Base-by-base conservation (phyloP, 1,284 basidiomycete species). In the Xerocomus nothofagi region DNA sequence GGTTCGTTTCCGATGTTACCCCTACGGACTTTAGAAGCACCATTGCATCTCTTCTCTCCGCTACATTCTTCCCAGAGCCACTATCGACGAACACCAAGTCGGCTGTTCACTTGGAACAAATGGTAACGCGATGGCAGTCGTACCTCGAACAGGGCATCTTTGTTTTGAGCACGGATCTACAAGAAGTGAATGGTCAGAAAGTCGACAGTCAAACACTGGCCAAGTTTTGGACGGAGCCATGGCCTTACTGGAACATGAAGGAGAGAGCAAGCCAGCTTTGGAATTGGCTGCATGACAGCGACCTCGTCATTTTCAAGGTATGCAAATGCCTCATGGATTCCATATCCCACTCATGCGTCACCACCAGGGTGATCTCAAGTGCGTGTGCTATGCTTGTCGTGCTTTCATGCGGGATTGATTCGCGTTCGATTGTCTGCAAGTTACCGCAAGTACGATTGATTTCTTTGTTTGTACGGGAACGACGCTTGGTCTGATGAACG, bases 1-100 rank as follows among this genome's bases (percentile, higher is more conserved):
- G 92, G 93, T 98, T 96, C 64, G 93, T 96, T 43, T 93, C 88
- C 12, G 92, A 94, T 66, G 92, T 94, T 18, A 86, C 88, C 2
- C 91, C 92, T 2, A 71, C 75, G 21, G 92, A 94, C 68, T 93
- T 92, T 65, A 65, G 68, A 54, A 74, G 72, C 33, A 76, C 79
- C 1, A 75, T 86, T 39, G 52, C 61, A 1, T 73, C 72, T 4
- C 71, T 88, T 1, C 70, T 79, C 53, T 86, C 90, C 56, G 77
- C 86, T 42, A 63, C 79, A 0, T 81, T 82, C 65, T 86, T 84
- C 66, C 63, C 73, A 26, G 60, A 59, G 26, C 65, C 60, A 11
- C 45, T 62, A 15, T 47, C 57, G 15, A 34, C 63, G 12, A 43
- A 63, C 26, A 33, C 55, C 20, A 55, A 57, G 8, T 57, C 63